Percentiles rank a stretch among this genome's conserved stretches.
These are phyloP conservation scores for Macrolepiota albuminosa DNA, from an alignment of 768 basidiomycete genomes.

Conservation along the genomic window DNA sequence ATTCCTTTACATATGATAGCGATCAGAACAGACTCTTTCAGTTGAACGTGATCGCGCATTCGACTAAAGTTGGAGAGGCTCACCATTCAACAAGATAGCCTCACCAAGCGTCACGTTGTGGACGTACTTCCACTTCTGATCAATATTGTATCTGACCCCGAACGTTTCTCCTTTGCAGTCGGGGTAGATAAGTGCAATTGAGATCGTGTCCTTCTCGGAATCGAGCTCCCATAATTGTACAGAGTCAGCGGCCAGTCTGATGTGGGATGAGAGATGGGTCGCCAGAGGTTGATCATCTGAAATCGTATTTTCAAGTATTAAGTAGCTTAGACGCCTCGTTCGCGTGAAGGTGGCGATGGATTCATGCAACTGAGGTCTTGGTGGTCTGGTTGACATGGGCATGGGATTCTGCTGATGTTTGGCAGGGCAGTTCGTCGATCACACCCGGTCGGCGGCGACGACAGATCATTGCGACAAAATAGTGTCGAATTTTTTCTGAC, in stretches of 20 bases:
- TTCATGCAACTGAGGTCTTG: conserved; percentile 27
- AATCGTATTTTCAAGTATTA: conserved; percentile 23
- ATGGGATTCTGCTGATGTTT: conserved; percentile 31
- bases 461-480: conserved; percentile 20
- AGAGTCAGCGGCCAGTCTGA: conserved; percentile 46
- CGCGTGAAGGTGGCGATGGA: conserved; percentile 34
- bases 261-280: conserved; percentile 45
- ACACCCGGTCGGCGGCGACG: conserved; percentile 30
- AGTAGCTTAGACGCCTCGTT: conserved; percentile 29
- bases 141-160: conserved; percentile 37
- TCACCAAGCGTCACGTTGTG: conserved; percentile 44
- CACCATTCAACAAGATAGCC: conserved; percentile 47
- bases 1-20: too few species aligned
- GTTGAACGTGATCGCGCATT: neutral
- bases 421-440: conserved; percentile 18
- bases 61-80: neutral
- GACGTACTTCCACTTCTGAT: conserved; percentile 49
- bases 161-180: conserved; percentile 49
- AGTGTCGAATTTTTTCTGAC: neutral
- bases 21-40: neutral
- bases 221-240: conserved; percentile 37
- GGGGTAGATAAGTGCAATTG: conserved; percentile 40
- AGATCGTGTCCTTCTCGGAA: conserved; percentile 33
- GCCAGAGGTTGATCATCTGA: conserved; percentile 53
- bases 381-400: conserved; percentile 39